Evolutionary conservation across 2,329 filamentous ascomycete species (phyloP), one percentile per base, ranked within the genome.

Genomic region (Ophiobolus disseminans): DNA sequence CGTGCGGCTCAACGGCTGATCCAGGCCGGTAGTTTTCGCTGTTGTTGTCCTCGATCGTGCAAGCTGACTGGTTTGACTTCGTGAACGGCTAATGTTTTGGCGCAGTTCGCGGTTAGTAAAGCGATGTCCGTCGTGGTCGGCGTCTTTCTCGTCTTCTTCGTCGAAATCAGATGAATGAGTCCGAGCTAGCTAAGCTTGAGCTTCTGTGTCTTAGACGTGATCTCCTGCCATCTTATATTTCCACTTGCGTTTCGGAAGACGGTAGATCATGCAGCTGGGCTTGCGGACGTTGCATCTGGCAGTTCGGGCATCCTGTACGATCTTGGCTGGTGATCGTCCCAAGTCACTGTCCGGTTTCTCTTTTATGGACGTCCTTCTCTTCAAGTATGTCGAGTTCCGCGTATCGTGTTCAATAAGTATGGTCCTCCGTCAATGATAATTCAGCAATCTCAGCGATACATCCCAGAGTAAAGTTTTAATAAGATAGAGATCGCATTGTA

Each of bases 81-180:
- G 58, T 3, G 59, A 58, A 32, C 61, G 48, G 8, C 58, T 61
- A n/a, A 62, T 61, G 40, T 54, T 61, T 20, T 55, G 40, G 4
- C 23, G 48, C 6, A 69, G 32, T 41, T 69, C 66, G 5, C 45
- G 34, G 17, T 45, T 45, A 0, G 58, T 52, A 3, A 62, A 65
- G 8, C 66, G 60, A 35, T 69, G 65, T 10, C 66, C 65, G 35
- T 69, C 64, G 13, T 60, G 40, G 5, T 63, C 35, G 13, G 41
- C 42, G 11, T 60, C 55, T 10, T 57, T 50, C 11, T 53, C 44
- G 26, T 45, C 37, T n/a, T 50, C 48, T n/a, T 54, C 47, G 10
- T 30, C n/a, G 30, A 14, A 40, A 1, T 50, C 45, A 1, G 45
- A 53, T n/a, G 50, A n/a, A 51, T 14, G 50, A 52, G 14, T 46